These are phyloP conservation scores for Wallacemonas collosoma DNA, from an alignment of 208 protist species.

Conservation along the genomic window DNA sequence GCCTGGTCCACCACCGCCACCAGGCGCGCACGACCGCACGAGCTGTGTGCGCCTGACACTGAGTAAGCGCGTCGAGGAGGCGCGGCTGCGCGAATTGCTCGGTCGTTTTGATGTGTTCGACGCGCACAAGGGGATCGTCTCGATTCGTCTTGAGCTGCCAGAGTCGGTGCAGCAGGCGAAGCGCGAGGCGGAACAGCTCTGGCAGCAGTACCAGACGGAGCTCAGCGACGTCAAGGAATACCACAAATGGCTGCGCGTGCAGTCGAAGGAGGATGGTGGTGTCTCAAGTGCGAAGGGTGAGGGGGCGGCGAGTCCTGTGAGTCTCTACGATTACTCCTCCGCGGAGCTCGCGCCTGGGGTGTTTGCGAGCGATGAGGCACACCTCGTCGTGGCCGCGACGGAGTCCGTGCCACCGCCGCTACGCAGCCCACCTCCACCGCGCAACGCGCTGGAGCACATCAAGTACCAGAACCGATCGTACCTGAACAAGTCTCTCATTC, in stretches of 20 bases:
- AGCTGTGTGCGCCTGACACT: slow-evolving; percentile 74
- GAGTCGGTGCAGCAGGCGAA: slow-evolving; percentile 70
- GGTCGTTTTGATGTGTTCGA: slow-evolving; percentile 85
- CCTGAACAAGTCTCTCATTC: slow-evolving; percentile 68
- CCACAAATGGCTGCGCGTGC: slow-evolving; percentile 51
- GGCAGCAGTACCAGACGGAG: slow-evolving; percentile 73
- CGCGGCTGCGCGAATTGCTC: slow-evolving; percentile 75
- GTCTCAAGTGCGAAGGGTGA: background rate
- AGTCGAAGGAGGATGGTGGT: background rate
- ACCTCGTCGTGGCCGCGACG: slow-evolving; percentile 49
- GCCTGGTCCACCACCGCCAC: slow-evolving; percentile 78
- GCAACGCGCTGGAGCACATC: slow-evolving; percentile 79
- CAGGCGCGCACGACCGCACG: slow-evolving; percentile 56
- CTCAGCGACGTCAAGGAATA: slow-evolving; percentile 78
- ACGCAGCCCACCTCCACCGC: slow-evolving; percentile 39
- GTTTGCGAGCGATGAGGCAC: slow-evolving; percentile 31
- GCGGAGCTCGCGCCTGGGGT: slow-evolving; percentile 84
- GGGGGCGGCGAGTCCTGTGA: slow-evolving; percentile 23
- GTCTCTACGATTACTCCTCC: slow-evolving; percentile 68
- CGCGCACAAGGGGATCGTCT: slow-evolving; percentile 82
- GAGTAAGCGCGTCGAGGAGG: slow-evolving; percentile 58
- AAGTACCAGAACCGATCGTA: slow-evolving; percentile 57
- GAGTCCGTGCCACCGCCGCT: slow-evolving; percentile 71
- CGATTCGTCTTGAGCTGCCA: slow-evolving; percentile 60
- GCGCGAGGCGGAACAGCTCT: slow-evolving; percentile 78